These are phyloP conservation scores for Polygonum aviculare DNA, from an alignment of 148 eudicot species.

Conservation along the genomic window DNA sequence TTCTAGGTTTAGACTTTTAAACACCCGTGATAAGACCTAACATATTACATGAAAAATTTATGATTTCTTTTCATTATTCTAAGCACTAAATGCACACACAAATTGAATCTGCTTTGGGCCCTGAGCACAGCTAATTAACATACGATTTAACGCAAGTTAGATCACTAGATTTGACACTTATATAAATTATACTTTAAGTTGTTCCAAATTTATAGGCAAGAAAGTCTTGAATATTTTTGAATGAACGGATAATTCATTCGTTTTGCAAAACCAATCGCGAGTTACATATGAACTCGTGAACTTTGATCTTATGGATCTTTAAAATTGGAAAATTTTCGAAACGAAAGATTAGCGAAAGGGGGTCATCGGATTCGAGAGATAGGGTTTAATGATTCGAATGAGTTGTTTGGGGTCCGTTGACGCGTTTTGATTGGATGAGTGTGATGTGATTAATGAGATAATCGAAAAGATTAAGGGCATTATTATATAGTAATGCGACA, in stretches of 20 bases:
- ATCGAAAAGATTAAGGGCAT: background rate
- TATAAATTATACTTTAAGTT: too few species aligned
- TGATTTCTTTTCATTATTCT: background rate
- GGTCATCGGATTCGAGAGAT: background rate
- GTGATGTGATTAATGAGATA: slow-evolving; percentile 9
- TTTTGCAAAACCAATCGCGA: too few species aligned
- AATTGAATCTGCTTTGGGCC: background rate
- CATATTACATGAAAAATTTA: background rate
- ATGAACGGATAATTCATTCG: too few species aligned
- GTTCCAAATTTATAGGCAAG: too few species aligned
- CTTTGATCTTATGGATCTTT: background rate
- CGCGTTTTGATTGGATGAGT: slow-evolving; percentile 7
- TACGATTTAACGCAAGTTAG: background rate
- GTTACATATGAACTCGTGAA: background rate
- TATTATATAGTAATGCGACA: slow-evolving; percentile 7
- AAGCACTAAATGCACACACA: background rate
- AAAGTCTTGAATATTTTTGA: too few species aligned
- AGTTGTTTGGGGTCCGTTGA: slow-evolving; percentile 8
- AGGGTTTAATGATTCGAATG: background rate
- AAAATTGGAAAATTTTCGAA: background rate
- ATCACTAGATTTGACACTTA: too few species aligned
- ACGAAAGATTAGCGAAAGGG: background rate
- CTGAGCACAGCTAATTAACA: background rate
- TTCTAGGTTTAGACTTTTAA: slow-evolving; percentile 1
- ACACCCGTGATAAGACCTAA: background rate